Percentiles rank a stretch among this genome's conserved stretches.
phyloP scores from a whole-genome alignment of 257 asterid genomes.

The Sherardia arvensis region DNA sequence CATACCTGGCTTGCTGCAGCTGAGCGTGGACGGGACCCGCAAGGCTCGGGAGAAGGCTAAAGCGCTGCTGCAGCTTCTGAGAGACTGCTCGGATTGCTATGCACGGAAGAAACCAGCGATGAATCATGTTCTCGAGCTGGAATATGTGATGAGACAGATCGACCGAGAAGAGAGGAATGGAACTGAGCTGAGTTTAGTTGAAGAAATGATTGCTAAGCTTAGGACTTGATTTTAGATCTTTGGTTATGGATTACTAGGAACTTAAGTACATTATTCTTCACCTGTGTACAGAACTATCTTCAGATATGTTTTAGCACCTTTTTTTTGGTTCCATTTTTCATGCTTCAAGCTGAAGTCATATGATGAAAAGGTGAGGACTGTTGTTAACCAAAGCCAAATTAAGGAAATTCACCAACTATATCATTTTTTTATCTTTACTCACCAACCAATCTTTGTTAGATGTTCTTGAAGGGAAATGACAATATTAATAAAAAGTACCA shows the following conservation, averaged over 20 bases:
- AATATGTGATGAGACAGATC: slow-evolving; percentile 63
- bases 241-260: not conserved
- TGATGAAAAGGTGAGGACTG: not conserved
- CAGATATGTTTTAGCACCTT: not conserved
- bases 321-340: not conserved
- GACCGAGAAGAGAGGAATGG: slow-evolving; percentile 57
- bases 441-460: slow-evolving; percentile 6
- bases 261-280: not conserved
- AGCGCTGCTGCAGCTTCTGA: slow-evolving; percentile 50
- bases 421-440: not conserved
- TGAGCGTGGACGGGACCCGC: slow-evolving; percentile 65
- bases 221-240: slow-evolving; percentile 35
- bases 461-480: no score
- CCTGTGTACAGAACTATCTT: slow-evolving; percentile 1
- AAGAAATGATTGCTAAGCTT: slow-evolving; percentile 81
- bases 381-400: not conserved
- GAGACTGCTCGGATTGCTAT: slow-evolving; percentile 42
- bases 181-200: slow-evolving; percentile 41
- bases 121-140: slow-evolving; percentile 46
- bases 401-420: not conserved
- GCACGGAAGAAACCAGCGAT: slow-evolving; percentile 23
- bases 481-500: no score
- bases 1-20: slow-evolving; percentile 62
- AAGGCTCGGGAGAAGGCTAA: slow-evolving; percentile 59
- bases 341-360: slow-evolving; percentile 3